These are phyloP conservation scores for Pterocarpus santalinus DNA, from an alignment of 306 rosid genomes.

Conservation along the genomic window DNA sequence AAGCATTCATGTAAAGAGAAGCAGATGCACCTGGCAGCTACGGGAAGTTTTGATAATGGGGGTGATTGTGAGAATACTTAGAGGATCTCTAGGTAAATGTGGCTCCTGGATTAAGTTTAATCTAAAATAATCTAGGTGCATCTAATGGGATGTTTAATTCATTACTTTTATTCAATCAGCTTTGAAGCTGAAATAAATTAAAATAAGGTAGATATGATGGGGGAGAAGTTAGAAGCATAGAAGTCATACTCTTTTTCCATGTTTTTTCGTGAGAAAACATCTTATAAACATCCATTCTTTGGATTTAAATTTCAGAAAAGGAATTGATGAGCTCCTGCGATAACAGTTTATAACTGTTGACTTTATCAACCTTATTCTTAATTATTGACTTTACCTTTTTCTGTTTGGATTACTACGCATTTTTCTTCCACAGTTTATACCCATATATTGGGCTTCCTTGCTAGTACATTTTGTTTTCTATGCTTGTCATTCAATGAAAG, in stretches of 20 bases:
- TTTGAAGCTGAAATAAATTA: conserved; percentile 13
- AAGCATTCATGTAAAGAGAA: conserved; percentile 34
- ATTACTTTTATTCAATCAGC: not conserved
- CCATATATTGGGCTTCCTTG: not conserved
- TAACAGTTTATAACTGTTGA: not conserved
- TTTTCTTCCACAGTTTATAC: not conserved
- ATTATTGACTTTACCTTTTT: not conserved
- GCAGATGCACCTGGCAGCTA: not conserved
- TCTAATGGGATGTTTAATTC: conserved; percentile 4
- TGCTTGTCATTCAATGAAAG: not conserved
- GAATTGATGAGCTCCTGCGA: conserved; percentile 23
- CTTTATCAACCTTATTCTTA: not conserved
- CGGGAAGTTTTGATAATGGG: not conserved
- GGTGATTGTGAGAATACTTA: not conserved
- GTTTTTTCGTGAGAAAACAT: conserved; percentile 20
- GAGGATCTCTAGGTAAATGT: conserved; percentile 22
- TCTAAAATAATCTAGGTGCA: not conserved
- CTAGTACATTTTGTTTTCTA: not conserved
- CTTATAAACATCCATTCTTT: not conserved
- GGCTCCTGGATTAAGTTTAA: not conserved
- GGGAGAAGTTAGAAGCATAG: conserved; percentile 25
- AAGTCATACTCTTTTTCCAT: not conserved
- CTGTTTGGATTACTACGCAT: not conserved
- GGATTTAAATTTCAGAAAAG: conserved; percentile 11
- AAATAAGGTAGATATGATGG: not conserved